Evolutionary conservation across 73 alveolate genomes (phyloP).

Genomic region (Paramecium tetraurelia): DNA sequence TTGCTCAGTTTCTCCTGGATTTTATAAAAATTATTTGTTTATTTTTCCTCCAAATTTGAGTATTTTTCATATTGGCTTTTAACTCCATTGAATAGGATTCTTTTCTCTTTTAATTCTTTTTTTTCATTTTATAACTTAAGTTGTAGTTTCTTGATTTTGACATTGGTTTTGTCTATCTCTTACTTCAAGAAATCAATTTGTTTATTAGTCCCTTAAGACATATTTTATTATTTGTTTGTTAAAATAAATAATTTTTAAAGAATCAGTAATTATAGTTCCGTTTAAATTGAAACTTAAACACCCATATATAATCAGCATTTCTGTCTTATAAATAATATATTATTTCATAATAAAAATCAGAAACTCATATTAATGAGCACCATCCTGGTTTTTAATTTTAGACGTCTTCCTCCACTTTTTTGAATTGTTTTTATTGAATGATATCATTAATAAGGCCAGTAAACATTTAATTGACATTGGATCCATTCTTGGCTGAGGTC

Average conservation of each 20-base stretch:
- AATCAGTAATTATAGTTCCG: no score
- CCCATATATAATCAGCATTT: background rate
- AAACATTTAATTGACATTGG: slow-evolving; percentile 62
- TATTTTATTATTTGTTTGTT: background rate
- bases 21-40: background rate
- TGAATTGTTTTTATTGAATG: background rate
- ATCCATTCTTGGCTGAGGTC: slow-evolving; percentile 74
- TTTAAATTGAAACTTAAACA: no score
- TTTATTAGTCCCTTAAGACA: background rate
- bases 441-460: background rate
- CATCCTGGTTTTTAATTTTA: background rate
- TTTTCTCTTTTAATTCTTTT: background rate
- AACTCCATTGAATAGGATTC: background rate
- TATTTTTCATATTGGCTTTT: background rate
- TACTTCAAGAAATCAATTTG: background rate
- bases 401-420: background rate
- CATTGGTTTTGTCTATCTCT: background rate
- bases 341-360: background rate
- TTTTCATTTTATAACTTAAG: background rate
- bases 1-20: background rate
- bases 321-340: background rate
- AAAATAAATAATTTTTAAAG: no score
- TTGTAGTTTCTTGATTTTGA: background rate
- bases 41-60: background rate
- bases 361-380: background rate